Percentiles rank a stretch among this genome's conserved stretches.
phyloP scores from a whole-genome alignment of 345 rosid genomes.

The Aquilaria sinensis region DNA sequence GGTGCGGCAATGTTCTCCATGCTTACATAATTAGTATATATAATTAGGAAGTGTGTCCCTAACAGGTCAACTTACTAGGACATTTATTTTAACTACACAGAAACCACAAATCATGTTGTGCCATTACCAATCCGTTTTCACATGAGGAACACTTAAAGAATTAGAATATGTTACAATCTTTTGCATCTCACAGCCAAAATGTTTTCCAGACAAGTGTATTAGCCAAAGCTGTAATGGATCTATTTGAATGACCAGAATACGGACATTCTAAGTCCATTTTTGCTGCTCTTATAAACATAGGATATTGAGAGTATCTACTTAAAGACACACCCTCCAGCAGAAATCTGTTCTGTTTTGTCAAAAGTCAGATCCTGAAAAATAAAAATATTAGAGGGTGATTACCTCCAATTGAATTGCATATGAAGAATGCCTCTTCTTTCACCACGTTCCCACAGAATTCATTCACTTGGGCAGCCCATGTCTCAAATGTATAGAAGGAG shows the following conservation, averaged over 20 bases:
- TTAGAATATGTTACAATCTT: too few species aligned
- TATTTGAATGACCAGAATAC: neutral
- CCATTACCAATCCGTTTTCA: too few species aligned
- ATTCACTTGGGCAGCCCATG: conserved; percentile 79
- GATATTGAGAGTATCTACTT: neutral
- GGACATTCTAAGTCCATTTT: neutral
- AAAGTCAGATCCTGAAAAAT: neutral
- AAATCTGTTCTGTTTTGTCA: neutral
- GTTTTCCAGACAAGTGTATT: too few species aligned
- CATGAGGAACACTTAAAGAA: too few species aligned
- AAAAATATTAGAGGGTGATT: conserved; percentile 12
- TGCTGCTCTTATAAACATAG: neutral
- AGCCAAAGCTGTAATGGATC: too few species aligned
- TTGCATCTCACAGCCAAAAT: too few species aligned
- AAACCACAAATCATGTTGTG: too few species aligned
- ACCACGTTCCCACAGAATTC: conserved; percentile 65
- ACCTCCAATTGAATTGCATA: conserved; percentile 97
- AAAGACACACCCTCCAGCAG: neutral
- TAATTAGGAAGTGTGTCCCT: too few species aligned
- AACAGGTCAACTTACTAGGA: too few species aligned
- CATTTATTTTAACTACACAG: too few species aligned
- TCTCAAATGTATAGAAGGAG: conserved; percentile 78
- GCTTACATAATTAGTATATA: too few species aligned
- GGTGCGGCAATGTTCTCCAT: too few species aligned
- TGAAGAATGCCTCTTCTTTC: conserved; percentile 75